Base-by-base conservation (phyloP, 2,329 filamentous ascomycete genomes). In the Podosphaera aphanis region DNA sequence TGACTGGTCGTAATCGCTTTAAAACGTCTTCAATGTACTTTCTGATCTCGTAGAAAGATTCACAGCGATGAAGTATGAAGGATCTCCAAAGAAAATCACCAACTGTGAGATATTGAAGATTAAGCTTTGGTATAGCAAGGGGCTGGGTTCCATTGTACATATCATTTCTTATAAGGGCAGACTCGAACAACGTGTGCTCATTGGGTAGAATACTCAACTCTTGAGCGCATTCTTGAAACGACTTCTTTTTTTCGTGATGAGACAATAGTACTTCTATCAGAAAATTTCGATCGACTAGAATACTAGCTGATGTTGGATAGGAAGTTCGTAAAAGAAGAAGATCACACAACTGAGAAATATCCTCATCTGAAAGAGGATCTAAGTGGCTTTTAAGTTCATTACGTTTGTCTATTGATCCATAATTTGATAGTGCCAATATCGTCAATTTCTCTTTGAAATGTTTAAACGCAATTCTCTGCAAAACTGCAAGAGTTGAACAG, bases 31-130 rank as follows among this genome's bases (percentile, higher is more conserved):
- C 84, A 47, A 98, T 76, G 58, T 98, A 84, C 56, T 85, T 88
- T 40, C 85, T 76, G 49, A 98, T 88, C 49, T 84, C 83, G 60
- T 92, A 95, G 59, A 95, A 94, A 0, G 88, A 74, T 61, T 98
- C 90, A 48, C 79, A 82, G 36, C 88, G 77, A 59, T 93, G 90
- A 7, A 98, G 66, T 13, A 92, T 70, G 56, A 95, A 79, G 0
- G 88, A 85, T 50, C 92, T 74, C 85, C 86, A 98, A n/a, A 98
- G 64, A 55, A 98, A 98, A 61, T 98, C 90, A 2, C 85, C 85
- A 44, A 93, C 75, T 2, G 86, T 93, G 13, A 98, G 68, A 61
- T 98, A 98, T 58, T 98, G 90, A 23, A 98, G 66, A 55, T 94
- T 98, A 40, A 95, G 64, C 60, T 98, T 98, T 2, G 90, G 90